Percentiles rank a stretch among this genome's conserved stretches.
phyloP scores from a whole-genome alignment of 2,329 filamentous ascomycete genomes.

The Harringtonia lauricola region DNA sequence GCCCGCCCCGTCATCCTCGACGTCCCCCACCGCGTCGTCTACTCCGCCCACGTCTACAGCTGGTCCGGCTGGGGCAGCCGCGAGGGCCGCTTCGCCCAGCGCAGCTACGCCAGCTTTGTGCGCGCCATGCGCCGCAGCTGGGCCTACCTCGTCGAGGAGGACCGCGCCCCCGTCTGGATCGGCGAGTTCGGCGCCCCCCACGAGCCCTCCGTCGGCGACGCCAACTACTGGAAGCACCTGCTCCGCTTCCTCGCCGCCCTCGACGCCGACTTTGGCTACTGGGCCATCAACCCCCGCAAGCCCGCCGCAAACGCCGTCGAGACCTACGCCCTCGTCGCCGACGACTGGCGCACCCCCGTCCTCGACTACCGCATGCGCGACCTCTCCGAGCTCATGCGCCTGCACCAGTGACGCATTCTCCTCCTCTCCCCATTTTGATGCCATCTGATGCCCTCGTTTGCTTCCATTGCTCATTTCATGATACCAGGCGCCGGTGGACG shows the following conservation, averaged over 20 bases:
- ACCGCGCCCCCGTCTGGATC: slow-evolving; percentile 54
- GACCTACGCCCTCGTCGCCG: slow-evolving; percentile 48
- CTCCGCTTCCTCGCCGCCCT: slow-evolving; percentile 44
- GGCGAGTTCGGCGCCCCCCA: slow-evolving; percentile 54
- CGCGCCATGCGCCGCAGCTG: slow-evolving; percentile 53
- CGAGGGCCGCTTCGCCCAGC: slow-evolving; percentile 47
- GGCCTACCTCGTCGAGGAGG: slow-evolving; percentile 48
- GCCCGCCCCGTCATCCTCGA: slow-evolving; percentile 46
- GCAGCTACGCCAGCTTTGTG: slow-evolving; percentile 51
- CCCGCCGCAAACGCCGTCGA: slow-evolving; percentile 45
- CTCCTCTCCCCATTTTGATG: not conserved
- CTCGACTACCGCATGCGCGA: slow-evolving; percentile 53
- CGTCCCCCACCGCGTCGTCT: slow-evolving; percentile 45
- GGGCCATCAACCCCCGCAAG: slow-evolving; percentile 59
- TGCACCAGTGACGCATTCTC: not conserved
- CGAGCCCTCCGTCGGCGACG: slow-evolving; percentile 40
- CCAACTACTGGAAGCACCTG: slow-evolving; percentile 56
- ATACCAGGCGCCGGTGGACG: not conserved
- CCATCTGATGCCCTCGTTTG: not conserved
- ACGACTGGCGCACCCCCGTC: slow-evolving; percentile 53
- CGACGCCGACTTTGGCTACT: slow-evolving; percentile 59
- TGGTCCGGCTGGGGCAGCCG: slow-evolving; percentile 60
- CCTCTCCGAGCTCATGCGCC: slow-evolving; percentile 35
- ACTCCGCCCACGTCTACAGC: slow-evolving; percentile 57
- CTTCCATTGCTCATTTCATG: too few relatives aligned